These are phyloP conservation scores for Diplosphaera chodatii DNA, from an alignment of 139 green algal genomes.

Conservation along the genomic window DNA sequence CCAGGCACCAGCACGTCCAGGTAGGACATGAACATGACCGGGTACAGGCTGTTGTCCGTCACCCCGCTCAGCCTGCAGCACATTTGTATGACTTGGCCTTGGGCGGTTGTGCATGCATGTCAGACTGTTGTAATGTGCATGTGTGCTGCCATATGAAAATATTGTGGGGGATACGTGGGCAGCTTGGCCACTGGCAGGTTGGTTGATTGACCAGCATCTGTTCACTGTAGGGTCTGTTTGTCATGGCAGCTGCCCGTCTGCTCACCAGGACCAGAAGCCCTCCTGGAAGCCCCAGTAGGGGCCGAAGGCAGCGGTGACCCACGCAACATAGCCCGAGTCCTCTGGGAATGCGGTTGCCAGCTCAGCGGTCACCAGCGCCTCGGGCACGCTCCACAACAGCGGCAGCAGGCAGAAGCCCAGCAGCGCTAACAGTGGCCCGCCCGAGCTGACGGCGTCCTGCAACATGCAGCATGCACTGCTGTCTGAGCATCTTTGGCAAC, in stretches of 20 bases:
- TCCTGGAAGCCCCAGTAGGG: constrained; percentile 96
- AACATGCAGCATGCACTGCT: neutral
- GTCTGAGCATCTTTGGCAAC: neutral
- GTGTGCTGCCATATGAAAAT: too few relatives aligned
- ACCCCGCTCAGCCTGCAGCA: constrained; percentile 69
- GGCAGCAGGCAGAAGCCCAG: constrained; percentile 76
- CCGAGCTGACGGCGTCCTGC: constrained; percentile 75
- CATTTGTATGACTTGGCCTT: too few relatives aligned
- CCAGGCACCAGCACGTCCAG: constrained; percentile 62
- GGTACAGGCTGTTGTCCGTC: constrained; percentile 94
- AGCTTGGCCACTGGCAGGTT: too few relatives aligned
- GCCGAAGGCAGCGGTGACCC: constrained; percentile 93
- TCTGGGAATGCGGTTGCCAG: constrained; percentile 92
- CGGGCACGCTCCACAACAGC: constrained; percentile 83
- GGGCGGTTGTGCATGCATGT: too few relatives aligned
- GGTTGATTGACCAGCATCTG: too few relatives aligned
- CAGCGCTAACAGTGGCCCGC: constrained; percentile 74
- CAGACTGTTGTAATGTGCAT: too few relatives aligned
- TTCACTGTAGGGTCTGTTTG: too few relatives aligned
- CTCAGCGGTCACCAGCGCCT: constrained; percentile 88
- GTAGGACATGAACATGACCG: constrained; percentile 91
- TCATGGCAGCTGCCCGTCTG: too few relatives aligned
- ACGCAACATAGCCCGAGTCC: constrained; percentile 92
- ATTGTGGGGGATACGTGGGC: too few relatives aligned
- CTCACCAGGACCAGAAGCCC: constrained; percentile 75